Conservation (phyloP, 2,329 filamentous ascomycete species). For the Fusarium subtropicale region DNA sequence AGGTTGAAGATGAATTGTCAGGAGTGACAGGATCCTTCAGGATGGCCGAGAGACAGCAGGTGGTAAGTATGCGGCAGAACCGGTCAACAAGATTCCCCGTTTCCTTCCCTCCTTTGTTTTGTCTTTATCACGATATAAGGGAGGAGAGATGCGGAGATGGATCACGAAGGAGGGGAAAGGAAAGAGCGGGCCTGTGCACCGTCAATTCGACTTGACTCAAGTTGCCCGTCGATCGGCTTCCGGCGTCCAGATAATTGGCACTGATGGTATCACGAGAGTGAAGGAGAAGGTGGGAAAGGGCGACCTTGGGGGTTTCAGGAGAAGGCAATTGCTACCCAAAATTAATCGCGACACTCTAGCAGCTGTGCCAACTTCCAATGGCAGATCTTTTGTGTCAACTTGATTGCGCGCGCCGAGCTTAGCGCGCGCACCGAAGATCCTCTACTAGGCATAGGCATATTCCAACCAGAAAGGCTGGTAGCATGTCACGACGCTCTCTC, state of each 20-base stretch:
- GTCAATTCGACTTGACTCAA: constrained; percentile 19
- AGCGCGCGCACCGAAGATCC: constrained; percentile 35
- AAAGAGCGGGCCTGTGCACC: constrained; percentile 35
- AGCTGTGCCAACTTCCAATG: not conserved
- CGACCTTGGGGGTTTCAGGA: constrained; percentile 23
- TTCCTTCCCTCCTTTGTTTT: constrained; percentile 12
- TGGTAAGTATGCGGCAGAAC: not conserved
- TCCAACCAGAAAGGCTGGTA: constrained; percentile 32
- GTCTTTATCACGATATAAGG: constrained; percentile 20
- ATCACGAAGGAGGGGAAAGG: constrained; percentile 12
- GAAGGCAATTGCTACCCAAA: constrained; percentile 8
- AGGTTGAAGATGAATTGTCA: not conserved
- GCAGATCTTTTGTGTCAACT: constrained; percentile 10
- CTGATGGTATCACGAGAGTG: constrained; percentile 30
- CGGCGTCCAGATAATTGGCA: constrained; percentile 3
- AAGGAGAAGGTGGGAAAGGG: constrained; percentile 15
- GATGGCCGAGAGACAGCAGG: not conserved
- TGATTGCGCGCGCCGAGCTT: constrained; percentile 26
- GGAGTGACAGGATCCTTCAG: not conserved
- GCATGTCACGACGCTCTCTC: constrained; percentile 6
- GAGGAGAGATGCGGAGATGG: constrained; percentile 25
- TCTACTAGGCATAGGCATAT: constrained; percentile 9
- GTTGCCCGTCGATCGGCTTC: constrained; percentile 23
- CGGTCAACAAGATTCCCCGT: constrained; percentile 5
- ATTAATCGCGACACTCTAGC: constrained; percentile 3